Evolutionary conservation across 2,329 filamentous ascomycete genomes (phyloP), one percentile per base, ranked within the genome.

Genomic region (Tolypocladium album): DNA sequence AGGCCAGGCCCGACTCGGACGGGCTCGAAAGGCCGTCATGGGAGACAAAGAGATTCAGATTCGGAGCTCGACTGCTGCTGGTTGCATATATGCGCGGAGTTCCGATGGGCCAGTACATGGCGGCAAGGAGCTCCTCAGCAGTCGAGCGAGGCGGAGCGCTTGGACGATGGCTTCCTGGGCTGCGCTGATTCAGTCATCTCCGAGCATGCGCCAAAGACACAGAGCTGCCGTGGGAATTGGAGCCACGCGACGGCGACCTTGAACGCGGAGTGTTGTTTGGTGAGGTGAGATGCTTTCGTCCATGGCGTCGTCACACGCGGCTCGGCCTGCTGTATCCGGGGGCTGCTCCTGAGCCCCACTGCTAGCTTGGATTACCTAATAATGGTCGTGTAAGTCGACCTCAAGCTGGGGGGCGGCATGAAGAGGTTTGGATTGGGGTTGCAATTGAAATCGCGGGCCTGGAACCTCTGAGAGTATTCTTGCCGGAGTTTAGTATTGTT

Each of bases 31-130:
- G 76, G 71, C 87, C 86, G 77, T 90, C 83, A 65, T 87, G 81
- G 58, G 81, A 83, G 62, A 84, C 74, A 63, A 81, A 76, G 60
- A 80, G 71, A 63, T 77, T 80, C 65, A 79, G 73, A 60, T 76
- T 73, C 59, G 79, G 74, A 66, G 79, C 74, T 72, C 81, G 80
- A 70, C 82, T 83, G 76, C 85, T 89, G 77, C 82, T 89, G 67
- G 88, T 88, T 70, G 89, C 87, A 78, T 90, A 93, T 73, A 92
- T 86, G 73, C 87, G 86, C 71, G 90, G 89, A 72, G 89, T 89
- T 74, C 89, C 90, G 74, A 92, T 84, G 70, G 90, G 90, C 90
- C 90, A 95, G 82, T 95, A 95, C 90, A 94, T 95, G 80, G 77
- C 79, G 71, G 61, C 63, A 62, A 65, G 63, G 65, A 65, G 63